These are phyloP conservation scores for Cinnamomum micranthum DNA, from an alignment of 164 flowering plant genomes.

Conservation along the genomic window DNA sequence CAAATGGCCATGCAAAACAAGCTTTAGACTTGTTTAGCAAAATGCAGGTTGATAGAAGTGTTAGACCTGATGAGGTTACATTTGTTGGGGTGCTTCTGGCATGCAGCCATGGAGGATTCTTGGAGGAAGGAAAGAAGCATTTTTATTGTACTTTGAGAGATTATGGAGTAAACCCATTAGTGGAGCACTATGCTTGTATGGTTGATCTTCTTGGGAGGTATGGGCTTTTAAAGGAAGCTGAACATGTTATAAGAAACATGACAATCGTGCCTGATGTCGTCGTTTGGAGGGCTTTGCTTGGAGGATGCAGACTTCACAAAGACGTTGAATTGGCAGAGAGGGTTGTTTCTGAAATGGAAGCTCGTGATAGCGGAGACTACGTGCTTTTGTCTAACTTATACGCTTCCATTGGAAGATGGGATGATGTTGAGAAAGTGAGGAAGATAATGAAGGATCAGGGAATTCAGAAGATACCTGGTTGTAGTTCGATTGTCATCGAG, in stretches of 20 bases:
- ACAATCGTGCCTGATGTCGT: conserved; percentile 21
- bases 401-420: conserved; percentile 28
- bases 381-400: conserved; percentile 28
- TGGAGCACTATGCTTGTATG: conserved; percentile 31
- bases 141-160: conserved; percentile 20
- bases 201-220: conserved; percentile 29
- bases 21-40: conserved; percentile 20
- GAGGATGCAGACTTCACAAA: conserved; percentile 25
- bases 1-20: conserved; percentile 25
- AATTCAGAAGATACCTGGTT: conserved; percentile 26
- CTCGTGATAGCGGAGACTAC: conserved; percentile 21
- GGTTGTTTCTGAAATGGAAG: conserved; percentile 18
- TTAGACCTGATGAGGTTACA: conserved; percentile 27
- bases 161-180: conserved; percentile 14
- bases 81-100: conserved; percentile 28
- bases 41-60: conserved; percentile 13
- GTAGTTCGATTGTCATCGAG: conserved; percentile 25
- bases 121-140: conserved; percentile 25
- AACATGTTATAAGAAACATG: conserved; percentile 22
- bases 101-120: conserved; percentile 29
- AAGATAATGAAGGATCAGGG: conserved; percentile 24
- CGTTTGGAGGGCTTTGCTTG: conserved; percentile 28
- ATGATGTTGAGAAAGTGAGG: conserved; percentile 27
- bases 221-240: conserved; percentile 27
- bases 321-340: conserved; percentile 22